phyloP scores from a whole-genome alignment of 129 eudicot species.

The Logfia minima region DNA sequence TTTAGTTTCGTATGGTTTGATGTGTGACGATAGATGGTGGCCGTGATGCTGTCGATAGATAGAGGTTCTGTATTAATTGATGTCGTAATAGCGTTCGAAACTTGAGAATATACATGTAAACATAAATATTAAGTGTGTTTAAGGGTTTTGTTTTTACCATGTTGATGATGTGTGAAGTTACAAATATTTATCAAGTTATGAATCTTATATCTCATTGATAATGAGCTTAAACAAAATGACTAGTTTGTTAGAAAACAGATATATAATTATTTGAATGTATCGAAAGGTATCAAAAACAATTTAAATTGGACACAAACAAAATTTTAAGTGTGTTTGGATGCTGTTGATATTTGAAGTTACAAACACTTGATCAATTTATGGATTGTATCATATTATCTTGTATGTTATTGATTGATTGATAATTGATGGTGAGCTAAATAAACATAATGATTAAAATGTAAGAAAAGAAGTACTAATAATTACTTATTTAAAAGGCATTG shows the following conservation, averaged over 20 bases:
- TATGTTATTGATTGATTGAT: no score
- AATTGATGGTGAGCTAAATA: background rate
- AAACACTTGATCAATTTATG: background rate
- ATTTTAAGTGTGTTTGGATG: slow-evolving; percentile 31
- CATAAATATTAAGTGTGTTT: slow-evolving; percentile 41
- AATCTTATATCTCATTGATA: no score
- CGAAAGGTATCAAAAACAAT: no score
- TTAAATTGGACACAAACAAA: background rate
- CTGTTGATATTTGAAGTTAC: slow-evolving; percentile 11
- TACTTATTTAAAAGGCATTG: background rate
- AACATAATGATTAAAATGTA: background rate
- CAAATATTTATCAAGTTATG: background rate
- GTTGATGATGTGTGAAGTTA: slow-evolving; percentile 14
- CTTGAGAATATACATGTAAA: slow-evolving; percentile 39
- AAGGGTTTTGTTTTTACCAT: slow-evolving; percentile 26
- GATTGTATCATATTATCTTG: background rate
- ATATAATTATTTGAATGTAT: no score
- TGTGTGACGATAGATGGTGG: slow-evolving; percentile 37
- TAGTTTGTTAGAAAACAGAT: no score
- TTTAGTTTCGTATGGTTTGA: slow-evolving; percentile 33
- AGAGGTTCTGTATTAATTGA: slow-evolving; percentile 24
- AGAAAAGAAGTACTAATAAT: background rate
- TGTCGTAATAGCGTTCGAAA: slow-evolving; percentile 24
- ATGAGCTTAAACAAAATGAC: no score
- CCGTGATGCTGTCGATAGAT: slow-evolving; percentile 17